Base-by-base conservation (phyloP, 2,329 filamentous ascomycete species). In the Sphaerulina vaccinii region DNA sequence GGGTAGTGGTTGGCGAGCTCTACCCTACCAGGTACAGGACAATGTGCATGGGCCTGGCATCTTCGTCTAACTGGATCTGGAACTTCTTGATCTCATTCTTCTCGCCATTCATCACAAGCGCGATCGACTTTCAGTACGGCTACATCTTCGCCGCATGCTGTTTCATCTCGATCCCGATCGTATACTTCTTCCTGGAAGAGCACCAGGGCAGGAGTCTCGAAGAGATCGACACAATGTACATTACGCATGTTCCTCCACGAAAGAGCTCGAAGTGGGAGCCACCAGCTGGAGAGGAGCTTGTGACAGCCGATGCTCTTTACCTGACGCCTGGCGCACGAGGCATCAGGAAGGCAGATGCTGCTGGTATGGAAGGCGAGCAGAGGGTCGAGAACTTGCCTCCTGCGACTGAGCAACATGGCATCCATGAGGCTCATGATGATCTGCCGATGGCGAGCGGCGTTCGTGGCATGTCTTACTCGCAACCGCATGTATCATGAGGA, bases 141-240 rank as follows among this genome's bases (percentile, higher is more conserved):
- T 88, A 89, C 57, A 82, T 91, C 23, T 90, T 90, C 68, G 87
- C 86, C 0, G 84, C 77, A 0, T 89, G 85, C 65, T 86, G 87
- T 61, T 72, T 88, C 15, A 73, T 80, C 0, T 86, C 80, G 0
- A 80, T 82, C 0, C 57, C 83, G 0, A 69, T 90, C 10, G 85
- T 90, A 23, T 91, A 86, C 73, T 87, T 91, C 71, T 90, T 90
- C 68, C 79, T 90, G 46, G 82, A 86, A 50, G 87, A 91, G 67
- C 84, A 81, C 39, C 84, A 87, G 64, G 87, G 85, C 46, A 80
- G 86, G 5, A 84, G 82, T 0, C 76, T 92, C 1, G 88, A 92
- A 71, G 86, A 91, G 68, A 86, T 92, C 49, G 88, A 92, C 62
- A 85, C 83, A 41, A 87, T 88, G 84, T 90, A 90, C 59, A 75